These are phyloP conservation scores for Aureobasidium zeae DNA, from an alignment of 2,329 filamentous ascomycete genomes.

Conservation along the genomic window DNA sequence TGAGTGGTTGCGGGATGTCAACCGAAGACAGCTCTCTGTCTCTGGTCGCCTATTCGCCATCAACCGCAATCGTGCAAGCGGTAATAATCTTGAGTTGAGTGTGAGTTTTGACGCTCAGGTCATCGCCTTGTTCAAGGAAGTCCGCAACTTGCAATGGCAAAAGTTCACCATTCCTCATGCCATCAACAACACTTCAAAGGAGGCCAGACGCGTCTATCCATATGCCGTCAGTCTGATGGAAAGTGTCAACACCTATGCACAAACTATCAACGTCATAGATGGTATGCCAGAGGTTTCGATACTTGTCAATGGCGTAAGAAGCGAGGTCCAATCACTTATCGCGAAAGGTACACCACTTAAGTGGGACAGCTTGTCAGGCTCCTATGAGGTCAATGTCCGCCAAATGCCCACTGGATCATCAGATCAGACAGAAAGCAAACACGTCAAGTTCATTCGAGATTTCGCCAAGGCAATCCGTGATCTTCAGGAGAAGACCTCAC, in stretches of 20 bases:
- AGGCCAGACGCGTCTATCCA: conserved; percentile 96
- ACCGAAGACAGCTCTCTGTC: conserved; percentile 80
- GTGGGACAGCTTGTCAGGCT: conserved; percentile 98
- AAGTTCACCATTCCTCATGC: conserved; percentile 90
- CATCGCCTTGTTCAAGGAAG: conserved; percentile 97
- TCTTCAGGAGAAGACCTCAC: conserved; percentile 77
- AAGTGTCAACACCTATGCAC: conserved; percentile 85
- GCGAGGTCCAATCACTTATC: conserved; percentile 76
- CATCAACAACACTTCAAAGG: conserved; percentile 92
- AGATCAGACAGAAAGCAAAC: conserved; percentile 70
- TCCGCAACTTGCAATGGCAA: conserved; percentile 89
- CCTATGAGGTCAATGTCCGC: conserved; percentile 81
- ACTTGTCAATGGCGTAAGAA: conserved; percentile 81
- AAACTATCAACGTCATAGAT: conserved; percentile 75
- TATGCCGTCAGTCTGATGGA: conserved; percentile 98
- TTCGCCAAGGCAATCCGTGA: conserved; percentile 81
- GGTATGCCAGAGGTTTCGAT: conserved; percentile 82
- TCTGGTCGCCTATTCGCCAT: conserved; percentile 88
- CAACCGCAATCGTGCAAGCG: conserved; percentile 75
- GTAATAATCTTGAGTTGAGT: conserved; percentile 74
- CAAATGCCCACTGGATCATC: conserved; percentile 47
- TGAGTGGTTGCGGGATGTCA: conserved; percentile 87
- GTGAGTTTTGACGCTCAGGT: conserved; percentile 98
- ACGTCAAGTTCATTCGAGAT: conserved; percentile 92
- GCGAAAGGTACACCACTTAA: conserved; percentile 79